A percentile compares a stretch with the other conserved stretches of the same genome.
These are phyloP conservation scores for Penicillium italicum DNA, from an alignment of 2,329 filamentous ascomycete genomes.

Conservation along the genomic window DNA sequence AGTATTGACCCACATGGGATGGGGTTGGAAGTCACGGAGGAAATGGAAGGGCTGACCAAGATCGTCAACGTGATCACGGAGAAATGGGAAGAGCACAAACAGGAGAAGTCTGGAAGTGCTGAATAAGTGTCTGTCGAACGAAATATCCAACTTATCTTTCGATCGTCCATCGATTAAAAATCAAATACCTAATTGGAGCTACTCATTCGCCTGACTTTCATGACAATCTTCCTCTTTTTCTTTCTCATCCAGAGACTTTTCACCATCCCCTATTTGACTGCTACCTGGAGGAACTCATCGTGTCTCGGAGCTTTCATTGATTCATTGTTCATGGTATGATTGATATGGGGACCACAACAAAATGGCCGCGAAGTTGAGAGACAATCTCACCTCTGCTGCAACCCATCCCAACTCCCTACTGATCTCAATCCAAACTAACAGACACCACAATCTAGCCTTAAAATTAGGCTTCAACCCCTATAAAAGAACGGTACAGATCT, in stretches of 20 bases:
- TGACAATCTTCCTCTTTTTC: neutral
- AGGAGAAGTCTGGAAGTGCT: neutral
- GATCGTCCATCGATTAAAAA: neutral
- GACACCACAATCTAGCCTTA: neutral
- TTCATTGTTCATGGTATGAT: neutral
- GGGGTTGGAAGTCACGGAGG: slow-evolving; percentile 82
- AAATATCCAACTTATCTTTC: neutral
- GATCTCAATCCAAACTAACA: neutral
- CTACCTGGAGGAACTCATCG: neutral
- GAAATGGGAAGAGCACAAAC: slow-evolving; percentile 32
- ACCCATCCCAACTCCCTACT: neutral
- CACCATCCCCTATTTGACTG: too few species aligned
- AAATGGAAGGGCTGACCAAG: slow-evolving; percentile 80
- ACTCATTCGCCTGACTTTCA: neutral
- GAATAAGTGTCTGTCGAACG: neutral
- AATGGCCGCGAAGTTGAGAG: neutral
- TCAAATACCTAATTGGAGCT: neutral
- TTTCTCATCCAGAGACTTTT: neutral
- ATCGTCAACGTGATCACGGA: slow-evolving; percentile 67
- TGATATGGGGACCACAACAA: neutral
- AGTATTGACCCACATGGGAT: slow-evolving; percentile 74
- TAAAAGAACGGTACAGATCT: neutral
- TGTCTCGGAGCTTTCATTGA: neutral
- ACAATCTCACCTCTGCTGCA: neutral
- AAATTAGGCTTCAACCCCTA: neutral